phyloP scores from a whole-genome alignment of 192 early-diverging fungal genomes.

The Coemansia biformis region DNA sequence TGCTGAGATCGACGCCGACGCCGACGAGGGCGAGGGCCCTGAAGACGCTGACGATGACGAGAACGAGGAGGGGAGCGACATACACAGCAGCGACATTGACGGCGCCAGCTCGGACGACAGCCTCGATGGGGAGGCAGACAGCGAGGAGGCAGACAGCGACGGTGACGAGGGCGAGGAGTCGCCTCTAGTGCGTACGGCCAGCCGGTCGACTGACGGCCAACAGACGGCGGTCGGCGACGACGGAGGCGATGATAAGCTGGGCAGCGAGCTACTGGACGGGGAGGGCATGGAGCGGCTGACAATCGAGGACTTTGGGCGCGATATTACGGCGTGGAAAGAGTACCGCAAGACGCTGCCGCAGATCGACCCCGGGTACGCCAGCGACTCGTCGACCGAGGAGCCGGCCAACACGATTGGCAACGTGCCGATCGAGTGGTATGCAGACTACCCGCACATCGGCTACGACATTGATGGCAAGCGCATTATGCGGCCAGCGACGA shows the following conservation, averaged over 20 bases:
- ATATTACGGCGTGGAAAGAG: slow-evolving; percentile 35
- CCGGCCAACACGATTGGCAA: slow-evolving; percentile 89
- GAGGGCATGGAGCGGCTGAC: slow-evolving; percentile 38
- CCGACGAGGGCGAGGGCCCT: neutral
- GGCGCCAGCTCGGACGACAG: slow-evolving; percentile 53
- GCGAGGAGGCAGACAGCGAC: slow-evolving; percentile 43
- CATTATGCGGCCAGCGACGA: slow-evolving; percentile 79
- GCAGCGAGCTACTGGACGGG: slow-evolving; percentile 45
- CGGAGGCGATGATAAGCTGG: slow-evolving; percentile 20
- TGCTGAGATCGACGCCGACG: slow-evolving; percentile 18
- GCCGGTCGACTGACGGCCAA: slow-evolving; percentile 49
- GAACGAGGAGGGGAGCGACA: slow-evolving; percentile 20
- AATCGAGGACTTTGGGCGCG: slow-evolving; percentile 44
- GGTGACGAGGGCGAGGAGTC: slow-evolving; percentile 9
- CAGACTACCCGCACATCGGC: slow-evolving; percentile 93
- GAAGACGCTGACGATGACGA: slow-evolving; percentile 35
- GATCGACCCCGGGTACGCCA: slow-evolving; percentile 90
- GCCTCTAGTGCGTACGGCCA: slow-evolving; percentile 45
- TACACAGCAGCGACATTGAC: slow-evolving; percentile 49
- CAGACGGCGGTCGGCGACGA: slow-evolving; percentile 33
- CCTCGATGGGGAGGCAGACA: slow-evolving; percentile 44
- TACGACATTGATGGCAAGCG: slow-evolving; percentile 93
- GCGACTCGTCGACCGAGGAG: slow-evolving; percentile 89
- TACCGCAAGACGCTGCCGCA: slow-evolving; percentile 65
- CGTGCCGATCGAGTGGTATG: slow-evolving; percentile 96